These are phyloP conservation scores for Malus sylvestris DNA, from an alignment of 306 rosid species.

Conservation along the genomic window DNA sequence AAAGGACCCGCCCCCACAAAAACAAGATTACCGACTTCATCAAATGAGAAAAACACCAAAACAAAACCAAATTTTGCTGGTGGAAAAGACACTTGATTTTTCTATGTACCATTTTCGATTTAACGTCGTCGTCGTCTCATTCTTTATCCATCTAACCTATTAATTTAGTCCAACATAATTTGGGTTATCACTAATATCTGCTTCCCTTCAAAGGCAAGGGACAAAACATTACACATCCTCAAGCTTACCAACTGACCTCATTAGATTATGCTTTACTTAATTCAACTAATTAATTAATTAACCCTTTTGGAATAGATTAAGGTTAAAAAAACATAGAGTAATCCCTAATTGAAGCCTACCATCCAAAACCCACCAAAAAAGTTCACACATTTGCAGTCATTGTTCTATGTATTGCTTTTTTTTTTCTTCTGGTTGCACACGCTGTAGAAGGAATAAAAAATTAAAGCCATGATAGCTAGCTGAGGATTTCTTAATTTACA, in stretches of 20 bases:
- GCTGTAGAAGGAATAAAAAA: slow-evolving; percentile 21
- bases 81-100: slow-evolving; percentile 17
- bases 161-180: not conserved
- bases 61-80: slow-evolving; percentile 31
- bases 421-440: slow-evolving; percentile 8
- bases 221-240: not conserved
- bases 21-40: slow-evolving; percentile 23
- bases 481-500: not conserved
- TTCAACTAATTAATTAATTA: slow-evolving; percentile 2
- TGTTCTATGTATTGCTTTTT: not conserved
- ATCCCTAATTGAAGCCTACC: not conserved
- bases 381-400: slow-evolving; percentile 6
- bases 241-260: not conserved
- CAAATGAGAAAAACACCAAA: slow-evolving; percentile 21
- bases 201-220: slow-evolving; percentile 63
- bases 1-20: slow-evolving; percentile 8
- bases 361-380: slow-evolving; percentile 1
- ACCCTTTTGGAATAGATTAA: not conserved
- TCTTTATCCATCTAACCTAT: not conserved
- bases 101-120: not conserved
- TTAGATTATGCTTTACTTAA: not conserved
- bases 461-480: not conserved
- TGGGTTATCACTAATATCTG: not conserved
- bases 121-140: slow-evolving; percentile 21
- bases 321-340: slow-evolving; percentile 1